Conservation (phyloP, 164 flowering plant species). For the Nelumbo lutea region DNA sequence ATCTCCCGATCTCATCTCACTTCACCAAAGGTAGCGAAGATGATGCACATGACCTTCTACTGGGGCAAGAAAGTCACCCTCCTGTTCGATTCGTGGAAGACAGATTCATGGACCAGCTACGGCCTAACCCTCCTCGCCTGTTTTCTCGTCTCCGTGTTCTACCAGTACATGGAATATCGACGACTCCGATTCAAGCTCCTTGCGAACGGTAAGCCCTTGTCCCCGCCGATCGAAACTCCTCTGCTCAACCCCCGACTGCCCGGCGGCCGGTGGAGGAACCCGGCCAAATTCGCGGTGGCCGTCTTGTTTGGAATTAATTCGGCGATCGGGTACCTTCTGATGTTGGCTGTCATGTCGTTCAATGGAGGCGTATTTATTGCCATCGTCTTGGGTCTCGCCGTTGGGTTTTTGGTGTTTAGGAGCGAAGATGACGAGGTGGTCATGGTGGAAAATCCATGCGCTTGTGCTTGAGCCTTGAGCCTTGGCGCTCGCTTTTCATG, state of each 20-base stretch:
- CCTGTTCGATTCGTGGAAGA: conserved; percentile 67
- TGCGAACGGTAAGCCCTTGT: conserved; percentile 3
- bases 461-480: conserved; percentile 42
- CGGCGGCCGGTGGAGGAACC: conserved; percentile 3
- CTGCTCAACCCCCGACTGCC: conserved; percentile 16
- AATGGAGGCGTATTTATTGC: conserved; percentile 73
- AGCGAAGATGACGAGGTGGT: conserved; percentile 25
- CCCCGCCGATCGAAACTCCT: conserved; percentile 11
- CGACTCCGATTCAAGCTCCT: conserved; percentile 6
- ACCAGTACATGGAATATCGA: conserved; percentile 77
- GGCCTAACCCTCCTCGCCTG: conserved; percentile 51
- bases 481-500: too few species aligned
- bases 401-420: conserved; percentile 54
- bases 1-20: neutral
- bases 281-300: conserved; percentile 25
- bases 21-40: conserved; percentile 20
- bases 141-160: conserved; percentile 58
- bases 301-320: conserved; percentile 53
- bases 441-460: conserved; percentile 47
- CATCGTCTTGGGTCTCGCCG: conserved; percentile 49
- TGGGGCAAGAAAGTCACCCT: conserved; percentile 69
- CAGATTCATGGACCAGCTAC: conserved; percentile 61
- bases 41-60: conserved; percentile 99
- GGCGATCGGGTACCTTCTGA: conserved; percentile 64
- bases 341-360: conserved; percentile 80